Evolutionary conservation across 176 grass and related monocot genomes (phyloP), one percentile per base, ranked within the genome.

Genomic region (maize (Zea mays)): DNA sequence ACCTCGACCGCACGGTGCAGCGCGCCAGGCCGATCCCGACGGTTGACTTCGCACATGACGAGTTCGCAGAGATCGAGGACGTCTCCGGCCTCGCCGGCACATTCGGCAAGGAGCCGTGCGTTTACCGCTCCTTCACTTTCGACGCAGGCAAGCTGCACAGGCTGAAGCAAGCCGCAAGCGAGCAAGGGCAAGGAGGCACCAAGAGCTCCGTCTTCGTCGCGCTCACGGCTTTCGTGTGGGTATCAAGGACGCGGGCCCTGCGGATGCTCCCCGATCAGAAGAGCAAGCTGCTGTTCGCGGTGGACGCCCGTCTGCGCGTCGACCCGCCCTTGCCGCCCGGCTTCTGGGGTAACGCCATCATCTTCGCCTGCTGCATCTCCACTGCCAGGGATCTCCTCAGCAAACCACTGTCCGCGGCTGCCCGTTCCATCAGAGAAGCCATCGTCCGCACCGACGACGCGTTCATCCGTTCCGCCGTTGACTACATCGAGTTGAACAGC

Each of bases 21-120:
- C 65, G 73, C 36, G 70, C 90, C 33, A 72, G 90, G 55, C 9
- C 79, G 41, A 61, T 57, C 7, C 76, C 83, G 3, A 78, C 78
- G 38, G 17, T 84, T 2, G 80, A 46, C 46, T 86, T 92, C 43
- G 9, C 58, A 6, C 83, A 92, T 42, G 51, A 80, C 34, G 90
- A 92, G 56, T 92, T 88, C 35, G 62, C 73, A 0, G 86, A 92
- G 51, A 74, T 92, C 3, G 82, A 88, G 69, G 90, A 92, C 62
- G 62, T 88, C 37, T 92, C 90, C 10, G 51, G 68, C 58, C 72
- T 88, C 16, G 73, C 60, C 8, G 35, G 10, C 13, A n/a, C 80
- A 34, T 85, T 84, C 78, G 19, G 40, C 20, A 35, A 34, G 2
- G 73, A 80, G 8, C 78, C 85, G 8, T 67, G 54, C 20, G 62